Evolutionary conservation across 2,329 filamentous ascomycete genomes (phyloP).

Genomic region (Stromatinia cepivora): DNA sequence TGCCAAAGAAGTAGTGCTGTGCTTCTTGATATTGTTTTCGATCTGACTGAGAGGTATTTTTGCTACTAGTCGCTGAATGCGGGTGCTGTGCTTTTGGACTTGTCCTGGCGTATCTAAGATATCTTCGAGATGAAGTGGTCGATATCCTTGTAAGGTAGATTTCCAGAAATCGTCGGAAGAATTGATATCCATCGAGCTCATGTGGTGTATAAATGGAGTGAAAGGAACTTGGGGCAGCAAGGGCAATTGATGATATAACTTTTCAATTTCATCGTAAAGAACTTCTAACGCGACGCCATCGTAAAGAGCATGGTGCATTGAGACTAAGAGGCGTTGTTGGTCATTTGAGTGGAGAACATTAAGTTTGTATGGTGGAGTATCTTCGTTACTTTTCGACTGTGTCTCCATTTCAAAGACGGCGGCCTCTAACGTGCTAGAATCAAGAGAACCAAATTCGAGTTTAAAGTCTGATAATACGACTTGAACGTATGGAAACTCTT

Average conservation of each 20-base stretch:
- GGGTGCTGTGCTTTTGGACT: neutral
- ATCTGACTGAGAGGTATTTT: conserved; percentile 41
- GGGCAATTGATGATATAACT: conserved; percentile 48
- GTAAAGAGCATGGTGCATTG: conserved; percentile 79
- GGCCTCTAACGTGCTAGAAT: conserved; percentile 8
- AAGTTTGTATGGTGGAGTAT: conserved; percentile 37
- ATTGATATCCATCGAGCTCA: conserved; percentile 50
- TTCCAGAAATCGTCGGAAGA: conserved; percentile 67
- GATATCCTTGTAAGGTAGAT: conserved; percentile 53
- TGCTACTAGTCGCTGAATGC: conserved; percentile 27
- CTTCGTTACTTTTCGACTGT: conserved; percentile 15
- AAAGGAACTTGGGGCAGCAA: conserved; percentile 58
- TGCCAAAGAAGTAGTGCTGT: conserved; percentile 64
- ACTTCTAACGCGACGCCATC: conserved; percentile 75
- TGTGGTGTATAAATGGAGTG: conserved; percentile 61
- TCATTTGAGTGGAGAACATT: conserved; percentile 22
- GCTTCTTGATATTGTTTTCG: conserved; percentile 50
- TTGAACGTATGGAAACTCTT: conserved; percentile 67
- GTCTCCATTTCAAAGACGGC: neutral
- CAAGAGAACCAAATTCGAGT: conserved; percentile 28
- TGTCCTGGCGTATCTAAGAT: neutral
- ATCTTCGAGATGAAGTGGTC: conserved; percentile 39
- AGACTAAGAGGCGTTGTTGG: conserved; percentile 31
- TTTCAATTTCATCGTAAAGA: conserved; percentile 70
- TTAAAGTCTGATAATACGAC: conserved; percentile 58